These are phyloP conservation scores for Citrus hindsii DNA, from an alignment of 345 rosid species.

Conservation along the genomic window DNA sequence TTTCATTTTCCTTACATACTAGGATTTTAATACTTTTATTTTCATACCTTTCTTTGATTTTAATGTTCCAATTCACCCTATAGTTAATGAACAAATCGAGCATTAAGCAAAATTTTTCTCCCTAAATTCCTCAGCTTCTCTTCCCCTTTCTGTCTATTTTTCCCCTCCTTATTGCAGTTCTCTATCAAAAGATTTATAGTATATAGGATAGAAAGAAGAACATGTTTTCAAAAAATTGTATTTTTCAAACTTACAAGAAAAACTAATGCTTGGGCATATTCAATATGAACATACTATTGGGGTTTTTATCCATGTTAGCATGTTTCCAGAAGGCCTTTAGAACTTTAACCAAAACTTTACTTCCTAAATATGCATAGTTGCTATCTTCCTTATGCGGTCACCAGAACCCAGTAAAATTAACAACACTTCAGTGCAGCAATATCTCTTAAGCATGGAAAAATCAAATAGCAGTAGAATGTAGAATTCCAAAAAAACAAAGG, in stretches of 20 bases:
- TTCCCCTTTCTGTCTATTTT: not conserved
- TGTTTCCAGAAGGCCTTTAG: not conserved
- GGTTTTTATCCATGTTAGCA: not conserved
- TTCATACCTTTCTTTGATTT: not conserved
- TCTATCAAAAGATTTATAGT: not conserved
- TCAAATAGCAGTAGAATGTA: not conserved
- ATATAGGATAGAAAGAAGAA: not conserved
- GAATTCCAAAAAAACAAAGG: slow-evolving; percentile 49
- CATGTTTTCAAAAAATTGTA: not conserved
- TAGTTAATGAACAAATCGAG: not conserved
- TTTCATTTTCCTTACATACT: not conserved
- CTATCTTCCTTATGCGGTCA: not conserved
- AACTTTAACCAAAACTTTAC: not conserved
- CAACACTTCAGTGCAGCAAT: not conserved
- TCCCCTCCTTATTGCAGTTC: not conserved
- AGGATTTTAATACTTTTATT: not conserved
- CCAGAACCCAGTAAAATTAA: not conserved
- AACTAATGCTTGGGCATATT: not conserved
- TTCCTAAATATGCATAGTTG: not conserved
- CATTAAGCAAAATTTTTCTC: not conserved
- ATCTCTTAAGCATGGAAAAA: not conserved
- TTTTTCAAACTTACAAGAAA: not conserved
- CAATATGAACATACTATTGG: not conserved
- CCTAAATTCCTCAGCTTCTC: not conserved
- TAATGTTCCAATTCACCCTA: not conserved